Evolutionary conservation across 768 basidiomycete species (phyloP).

Genomic region (Phylloporus sp.): DNA sequence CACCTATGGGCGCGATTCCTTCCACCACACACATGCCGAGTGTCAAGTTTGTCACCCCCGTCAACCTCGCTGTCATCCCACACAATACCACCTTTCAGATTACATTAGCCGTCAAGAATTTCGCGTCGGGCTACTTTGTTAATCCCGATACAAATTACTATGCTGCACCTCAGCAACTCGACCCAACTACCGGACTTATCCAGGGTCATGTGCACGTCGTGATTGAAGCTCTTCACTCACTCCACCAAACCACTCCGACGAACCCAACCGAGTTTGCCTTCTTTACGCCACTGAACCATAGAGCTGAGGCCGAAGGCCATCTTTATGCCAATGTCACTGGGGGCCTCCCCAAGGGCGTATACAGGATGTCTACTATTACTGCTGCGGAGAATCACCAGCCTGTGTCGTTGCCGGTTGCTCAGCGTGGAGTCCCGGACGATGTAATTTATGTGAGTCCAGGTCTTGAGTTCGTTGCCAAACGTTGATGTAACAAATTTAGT

Average conservation of each 20-base stretch:
- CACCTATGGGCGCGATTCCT: constrained; percentile 59
- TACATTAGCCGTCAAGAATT: constrained; percentile 40
- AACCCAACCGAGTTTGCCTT: constrained; percentile 53
- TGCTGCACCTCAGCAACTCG: constrained; percentile 51
- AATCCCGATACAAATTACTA: constrained; percentile 53
- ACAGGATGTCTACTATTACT: constrained; percentile 44
- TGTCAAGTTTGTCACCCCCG: constrained; percentile 48
- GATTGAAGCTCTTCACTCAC: constrained; percentile 46
- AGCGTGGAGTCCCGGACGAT: constrained; percentile 42
- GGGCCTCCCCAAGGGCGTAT: constrained; percentile 52
- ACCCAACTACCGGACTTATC: constrained; percentile 43
- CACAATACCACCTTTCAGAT: constrained; percentile 53
- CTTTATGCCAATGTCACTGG: constrained; percentile 46
- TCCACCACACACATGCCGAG: constrained; percentile 49
- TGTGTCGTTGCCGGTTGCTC: constrained; percentile 33
- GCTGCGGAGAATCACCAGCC: constrained; percentile 47
- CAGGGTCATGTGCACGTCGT: constrained; percentile 64
- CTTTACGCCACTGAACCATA: constrained; percentile 52
- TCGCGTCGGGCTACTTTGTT: constrained; percentile 55
- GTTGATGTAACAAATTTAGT: constrained; percentile 17
- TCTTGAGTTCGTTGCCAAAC: background rate
- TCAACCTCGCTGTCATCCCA: constrained; percentile 40
- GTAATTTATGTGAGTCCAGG: constrained; percentile 34
- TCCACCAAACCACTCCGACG: constrained; percentile 46
- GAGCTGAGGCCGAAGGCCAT: constrained; percentile 40